Conservation (phyloP, 495 filamentous ascomycete genomes). For the Beverwykella pulmonaria region DNA sequence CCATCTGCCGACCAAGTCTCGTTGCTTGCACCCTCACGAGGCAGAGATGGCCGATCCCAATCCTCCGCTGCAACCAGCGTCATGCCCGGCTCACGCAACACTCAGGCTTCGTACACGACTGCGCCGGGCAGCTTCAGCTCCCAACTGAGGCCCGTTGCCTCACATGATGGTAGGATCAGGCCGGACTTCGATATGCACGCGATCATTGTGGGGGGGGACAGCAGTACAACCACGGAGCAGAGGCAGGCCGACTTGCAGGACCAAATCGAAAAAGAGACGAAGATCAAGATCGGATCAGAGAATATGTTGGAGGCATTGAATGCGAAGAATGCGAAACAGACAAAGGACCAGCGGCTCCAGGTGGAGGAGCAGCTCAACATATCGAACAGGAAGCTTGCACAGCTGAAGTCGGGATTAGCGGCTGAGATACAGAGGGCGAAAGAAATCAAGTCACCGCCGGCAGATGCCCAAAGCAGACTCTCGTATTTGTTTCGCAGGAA, state of each 20-base stretch:
- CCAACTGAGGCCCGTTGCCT: constrained; percentile 75
- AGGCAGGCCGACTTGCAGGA: constrained; percentile 73
- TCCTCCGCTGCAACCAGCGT: constrained; percentile 39
- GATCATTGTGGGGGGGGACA: constrained; percentile 67
- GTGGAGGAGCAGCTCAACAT: constrained; percentile 90
- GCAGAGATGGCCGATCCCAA: constrained; percentile 47
- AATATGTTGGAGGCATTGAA: constrained; percentile 94
- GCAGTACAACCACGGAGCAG: constrained; percentile 66
- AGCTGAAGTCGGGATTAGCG: constrained; percentile 77
- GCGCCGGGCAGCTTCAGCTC: constrained; percentile 92
- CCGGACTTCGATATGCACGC: constrained; percentile 60
- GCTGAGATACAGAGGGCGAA: constrained; percentile 66
- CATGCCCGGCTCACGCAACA: constrained; percentile 29
- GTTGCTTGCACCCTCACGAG: constrained; percentile 41
- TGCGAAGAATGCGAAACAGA: constrained; percentile 93
- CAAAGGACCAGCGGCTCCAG: constrained; percentile 81
- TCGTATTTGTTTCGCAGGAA: constrained; percentile 64
- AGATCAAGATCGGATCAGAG: constrained; percentile 96
- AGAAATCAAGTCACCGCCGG: constrained; percentile 56
- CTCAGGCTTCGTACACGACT: constrained; percentile 44
- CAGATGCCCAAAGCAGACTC: constrained; percentile 62
- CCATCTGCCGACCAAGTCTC: constrained; percentile 33
- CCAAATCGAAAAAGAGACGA: constrained; percentile 86
- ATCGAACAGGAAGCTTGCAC: constrained; percentile 86
- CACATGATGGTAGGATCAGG: constrained; percentile 69